Evolutionary conservation across 75 land plant genomes (phyloP).

Genomic region (Sequoia sempervirens): DNA sequence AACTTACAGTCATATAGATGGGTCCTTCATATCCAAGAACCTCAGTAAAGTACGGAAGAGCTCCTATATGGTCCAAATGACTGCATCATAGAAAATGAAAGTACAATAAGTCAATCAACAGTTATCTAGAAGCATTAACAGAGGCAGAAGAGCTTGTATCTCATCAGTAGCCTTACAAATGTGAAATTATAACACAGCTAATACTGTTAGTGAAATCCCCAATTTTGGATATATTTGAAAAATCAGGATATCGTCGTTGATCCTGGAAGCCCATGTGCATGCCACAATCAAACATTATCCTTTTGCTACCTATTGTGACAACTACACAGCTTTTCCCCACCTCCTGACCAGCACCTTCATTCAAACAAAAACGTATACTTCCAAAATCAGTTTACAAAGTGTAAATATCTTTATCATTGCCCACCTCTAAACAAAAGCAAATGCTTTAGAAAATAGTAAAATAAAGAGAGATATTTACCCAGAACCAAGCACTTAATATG

Average conservation of each 20-base stretch:
- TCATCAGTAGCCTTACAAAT: conserved; percentile 58
- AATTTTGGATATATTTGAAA: conserved; percentile 64
- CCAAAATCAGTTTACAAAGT: background rate
- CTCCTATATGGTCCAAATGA: conserved; percentile 97
- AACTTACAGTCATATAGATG: conserved; percentile 92
- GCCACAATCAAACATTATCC: conserved; percentile 98
- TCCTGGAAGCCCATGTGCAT: conserved; percentile 95
- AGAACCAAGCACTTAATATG: conserved; percentile 58
- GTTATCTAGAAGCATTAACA: background rate
- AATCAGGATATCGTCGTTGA: conserved; percentile 78
- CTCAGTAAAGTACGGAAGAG: conserved; percentile 95
- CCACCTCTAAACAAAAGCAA: background rate
- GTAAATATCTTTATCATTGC: background rate
- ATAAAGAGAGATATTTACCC: conserved; percentile 18
- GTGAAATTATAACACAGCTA: conserved; percentile 79
- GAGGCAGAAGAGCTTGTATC: background rate
- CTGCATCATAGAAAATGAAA: conserved; percentile 33
- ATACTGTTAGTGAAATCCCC: conserved; percentile 57
- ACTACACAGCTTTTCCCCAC: conserved; percentile 99
- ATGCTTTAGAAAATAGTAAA: background rate
- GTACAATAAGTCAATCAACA: background rate
- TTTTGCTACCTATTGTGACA: conserved; percentile 82
- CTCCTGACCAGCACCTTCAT: conserved; percentile 92
- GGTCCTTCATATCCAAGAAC: conserved; percentile 96
- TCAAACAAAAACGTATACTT: background rate